Evolutionary conservation across 306 rosid genomes (phyloP), one percentile per base, ranked within the genome.

Genomic region (Trichosanthes truncata): DNA sequence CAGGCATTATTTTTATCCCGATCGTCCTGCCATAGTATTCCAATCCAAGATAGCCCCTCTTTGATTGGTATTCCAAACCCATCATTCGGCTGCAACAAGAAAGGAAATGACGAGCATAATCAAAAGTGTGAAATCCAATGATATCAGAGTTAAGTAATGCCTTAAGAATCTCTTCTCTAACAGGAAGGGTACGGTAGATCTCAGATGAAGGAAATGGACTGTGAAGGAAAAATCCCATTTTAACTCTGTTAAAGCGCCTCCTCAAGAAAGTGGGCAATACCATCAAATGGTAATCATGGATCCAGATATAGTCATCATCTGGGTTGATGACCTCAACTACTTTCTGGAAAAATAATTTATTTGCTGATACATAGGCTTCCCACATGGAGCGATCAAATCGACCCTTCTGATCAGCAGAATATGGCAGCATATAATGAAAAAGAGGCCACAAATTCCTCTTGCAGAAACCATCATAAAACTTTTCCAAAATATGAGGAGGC

Each of bases 231-330:
- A 92, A 90, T 41, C 97, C 95, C 87, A 92, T 80, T 84, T 86
- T 90, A 73, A 90, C 90, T 85, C 90, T 80, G 87, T 89, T 86
- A 87, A 90, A 90, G 49, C 92, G 94, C 82, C 92, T 90, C 81
- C 94, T 90, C 72, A 92, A 77, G 79, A 90, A 89, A 60, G 89
- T 87, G 3, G 97, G 97, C 53, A 92, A 82, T 84, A 90, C 97
- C 97, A 92, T 92, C 88, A 92, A 87, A 85, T 92, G 97, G 85
- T 92, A 92, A 85, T 92, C 97, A 80, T 92, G 95, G 86, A 92
- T 87, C 97, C 94, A 91, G 75, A 91, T 86, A 82, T 85, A 91
- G 72, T 91, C 97, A 80, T 90, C 93, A 80, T 88, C 94, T 4
- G 94, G 97, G 87, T 86, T 92, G 83, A 92, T 86, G 81, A 92